Evolutionary conservation across 306 rosid genomes (phyloP).

Genomic region (Canavalia gladiata): DNA sequence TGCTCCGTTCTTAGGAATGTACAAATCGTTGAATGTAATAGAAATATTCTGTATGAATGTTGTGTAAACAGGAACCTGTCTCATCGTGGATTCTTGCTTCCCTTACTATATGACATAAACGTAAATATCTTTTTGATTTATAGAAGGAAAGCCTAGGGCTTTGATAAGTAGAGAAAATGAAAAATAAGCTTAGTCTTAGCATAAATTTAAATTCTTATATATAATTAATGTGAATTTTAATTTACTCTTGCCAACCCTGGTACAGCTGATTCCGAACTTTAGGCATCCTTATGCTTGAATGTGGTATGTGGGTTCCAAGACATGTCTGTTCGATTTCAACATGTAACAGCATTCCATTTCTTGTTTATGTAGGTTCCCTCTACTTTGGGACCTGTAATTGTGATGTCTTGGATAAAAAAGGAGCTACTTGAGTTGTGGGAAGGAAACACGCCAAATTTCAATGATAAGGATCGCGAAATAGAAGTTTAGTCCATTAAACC

Average conservation of each 20-base stretch:
- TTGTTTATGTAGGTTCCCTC: slow-evolving; percentile 85
- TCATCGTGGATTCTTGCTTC: not conserved
- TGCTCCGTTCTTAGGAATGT: not conserved
- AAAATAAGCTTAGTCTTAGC: slow-evolving; percentile 9
- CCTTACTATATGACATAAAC: not conserved
- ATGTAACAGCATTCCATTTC: not conserved
- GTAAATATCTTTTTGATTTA: not conserved
- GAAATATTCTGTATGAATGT: not conserved
- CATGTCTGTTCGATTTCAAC: not conserved
- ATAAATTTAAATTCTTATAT: not conserved
- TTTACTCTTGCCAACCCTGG: not conserved
- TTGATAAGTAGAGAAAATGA: not conserved
- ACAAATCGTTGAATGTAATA: slow-evolving; percentile 1
- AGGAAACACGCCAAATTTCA: slow-evolving; percentile 65
- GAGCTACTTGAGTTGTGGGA: slow-evolving; percentile 94
- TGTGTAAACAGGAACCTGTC: slow-evolving; percentile 5
- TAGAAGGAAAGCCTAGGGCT: not conserved
- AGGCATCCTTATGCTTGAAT: not conserved
- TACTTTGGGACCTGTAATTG: slow-evolving; percentile 86
- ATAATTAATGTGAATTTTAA: not conserved
- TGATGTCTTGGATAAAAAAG: slow-evolving; percentile 79
- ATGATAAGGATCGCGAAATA: slow-evolving; percentile 74
- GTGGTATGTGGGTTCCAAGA: not conserved
- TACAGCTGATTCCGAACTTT: slow-evolving; percentile 7
- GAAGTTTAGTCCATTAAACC: slow-evolving; percentile 62